A percentile compares a stretch with the other conserved stretches of the same genome.
Conservation (phyloP, 1,139 yeast species). For the Kazachstania sp. region DNA sequence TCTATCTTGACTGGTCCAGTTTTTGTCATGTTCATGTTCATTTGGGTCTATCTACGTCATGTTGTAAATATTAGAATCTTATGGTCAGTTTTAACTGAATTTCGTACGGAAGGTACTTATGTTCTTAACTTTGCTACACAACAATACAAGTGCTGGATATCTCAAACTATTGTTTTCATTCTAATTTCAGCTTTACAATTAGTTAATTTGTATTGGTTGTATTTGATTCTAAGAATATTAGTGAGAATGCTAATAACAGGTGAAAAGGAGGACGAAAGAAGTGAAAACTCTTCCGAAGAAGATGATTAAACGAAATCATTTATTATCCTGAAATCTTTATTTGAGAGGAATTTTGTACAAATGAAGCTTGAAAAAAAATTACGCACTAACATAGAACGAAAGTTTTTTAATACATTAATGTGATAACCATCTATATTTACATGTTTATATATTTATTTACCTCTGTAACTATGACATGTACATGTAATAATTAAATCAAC, state of each 20-base stretch:
- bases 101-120: constrained; percentile 73
- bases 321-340: constrained; percentile 14
- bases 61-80: constrained; percentile 69
- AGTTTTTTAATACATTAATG: too few relatives aligned
- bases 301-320: not conserved
- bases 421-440: not conserved
- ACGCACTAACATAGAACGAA: too few relatives aligned
- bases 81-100: constrained; percentile 85
- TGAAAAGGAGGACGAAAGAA: constrained; percentile 72
- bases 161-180: constrained; percentile 78
- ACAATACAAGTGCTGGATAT: constrained; percentile 93
- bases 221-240: constrained; percentile 68
- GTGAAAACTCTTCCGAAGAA: constrained; percentile 55
- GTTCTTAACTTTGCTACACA: constrained; percentile 81
- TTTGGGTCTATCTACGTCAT: constrained; percentile 88
- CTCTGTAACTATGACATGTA: too few relatives aligned
- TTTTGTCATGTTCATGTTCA: constrained; percentile 54
- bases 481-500: too few relatives aligned
- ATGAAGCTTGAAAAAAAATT: too few relatives aligned
- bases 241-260: constrained; percentile 50
- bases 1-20: constrained; percentile 56
- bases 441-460: not conserved
- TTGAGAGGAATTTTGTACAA: too few relatives aligned
- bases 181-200: constrained; percentile 74
- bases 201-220: constrained; percentile 82